Evolutionary conservation across 1,139 yeast species (phyloP).

Genomic region (Hemisphaericaspora lyxosophila): DNA sequence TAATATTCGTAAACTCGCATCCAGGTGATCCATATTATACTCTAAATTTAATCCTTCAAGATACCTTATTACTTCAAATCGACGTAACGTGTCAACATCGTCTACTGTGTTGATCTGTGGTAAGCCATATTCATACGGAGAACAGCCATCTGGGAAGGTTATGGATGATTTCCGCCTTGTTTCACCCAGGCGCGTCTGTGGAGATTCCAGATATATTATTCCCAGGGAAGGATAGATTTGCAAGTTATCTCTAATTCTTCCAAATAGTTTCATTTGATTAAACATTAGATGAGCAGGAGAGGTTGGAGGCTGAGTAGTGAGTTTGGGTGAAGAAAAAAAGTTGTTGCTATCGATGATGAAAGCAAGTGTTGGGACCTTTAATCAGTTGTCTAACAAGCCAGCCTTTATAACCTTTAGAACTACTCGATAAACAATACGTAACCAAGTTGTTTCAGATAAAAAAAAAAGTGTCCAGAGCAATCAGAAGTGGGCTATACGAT

Average conservation of each 20-base stretch:
- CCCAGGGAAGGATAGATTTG: neutral
- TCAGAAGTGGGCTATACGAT: too few relatives aligned
- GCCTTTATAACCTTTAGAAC: too few relatives aligned
- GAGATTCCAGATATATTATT: neutral
- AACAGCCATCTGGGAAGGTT: slow-evolving; percentile 12
- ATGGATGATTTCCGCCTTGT: slow-evolving; percentile 5
- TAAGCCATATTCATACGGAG: slow-evolving; percentile 14
- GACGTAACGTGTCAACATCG: slow-evolving; percentile 11
- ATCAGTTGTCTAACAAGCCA: too few relatives aligned
- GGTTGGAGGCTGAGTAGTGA: too few relatives aligned
- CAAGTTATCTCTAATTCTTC: neutral
- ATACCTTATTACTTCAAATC: slow-evolving; percentile 14
- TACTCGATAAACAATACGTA: too few relatives aligned
- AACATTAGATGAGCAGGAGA: too few relatives aligned
- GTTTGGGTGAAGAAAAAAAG: too few relatives aligned
- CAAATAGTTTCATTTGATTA: neutral
- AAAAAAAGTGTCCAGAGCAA: too few relatives aligned
- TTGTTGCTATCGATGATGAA: too few relatives aligned
- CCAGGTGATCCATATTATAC: slow-evolving; percentile 7
- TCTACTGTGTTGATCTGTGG: slow-evolving; percentile 10
- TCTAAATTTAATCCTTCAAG: slow-evolving; percentile 12
- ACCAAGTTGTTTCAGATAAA: too few relatives aligned
- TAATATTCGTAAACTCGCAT: slow-evolving; percentile 6
- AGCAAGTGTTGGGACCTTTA: too few relatives aligned
- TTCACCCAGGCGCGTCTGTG: neutral